These are phyloP conservation scores for Irpex rosettiformis DNA, from an alignment of 1,284 basidiomycete genomes.

Conservation along the genomic window DNA sequence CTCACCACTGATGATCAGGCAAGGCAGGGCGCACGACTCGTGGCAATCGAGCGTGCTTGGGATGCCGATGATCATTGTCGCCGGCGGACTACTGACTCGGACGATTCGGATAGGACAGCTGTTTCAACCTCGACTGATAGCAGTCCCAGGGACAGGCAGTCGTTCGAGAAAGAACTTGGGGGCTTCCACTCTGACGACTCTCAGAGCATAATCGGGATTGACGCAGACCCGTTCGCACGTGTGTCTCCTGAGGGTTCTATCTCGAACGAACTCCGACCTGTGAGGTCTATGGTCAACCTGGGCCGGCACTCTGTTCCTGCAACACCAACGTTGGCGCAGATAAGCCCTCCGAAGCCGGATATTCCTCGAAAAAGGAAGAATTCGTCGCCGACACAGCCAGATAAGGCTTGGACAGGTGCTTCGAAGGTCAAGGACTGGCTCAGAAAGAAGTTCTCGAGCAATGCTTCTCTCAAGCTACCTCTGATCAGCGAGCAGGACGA, in stretches of 20 bases:
- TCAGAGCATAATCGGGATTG: background rate
- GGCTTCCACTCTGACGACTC: background rate
- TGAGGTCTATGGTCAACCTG: constrained; percentile 11
- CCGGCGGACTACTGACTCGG: constrained; percentile 28
- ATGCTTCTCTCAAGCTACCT: constrained; percentile 32
- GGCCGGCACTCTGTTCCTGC: background rate
- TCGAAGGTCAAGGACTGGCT: constrained; percentile 60
- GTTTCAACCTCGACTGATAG: constrained; percentile 24
- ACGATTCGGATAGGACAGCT: constrained; percentile 25
- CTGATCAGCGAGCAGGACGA: constrained; percentile 24
- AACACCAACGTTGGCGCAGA: background rate
- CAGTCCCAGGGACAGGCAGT: background rate
- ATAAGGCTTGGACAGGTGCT: constrained; percentile 25
- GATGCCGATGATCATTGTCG: constrained; percentile 12
- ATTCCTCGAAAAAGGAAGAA: constrained; percentile 6
- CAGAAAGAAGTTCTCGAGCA: constrained; percentile 48
- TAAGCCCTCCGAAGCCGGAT: background rate
- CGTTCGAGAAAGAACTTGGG: background rate
- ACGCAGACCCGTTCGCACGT: background rate
- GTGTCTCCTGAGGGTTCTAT: background rate
- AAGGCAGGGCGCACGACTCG: constrained; percentile 19
- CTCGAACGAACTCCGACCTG: constrained; percentile 1
- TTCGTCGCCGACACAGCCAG: constrained; percentile 4
- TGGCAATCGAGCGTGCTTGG: constrained; percentile 25
- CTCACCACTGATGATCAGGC: constrained; percentile 42